Evolutionary conservation across 495 filamentous ascomycete species (phyloP).

Genomic region (Neurospora discreta): DNA sequence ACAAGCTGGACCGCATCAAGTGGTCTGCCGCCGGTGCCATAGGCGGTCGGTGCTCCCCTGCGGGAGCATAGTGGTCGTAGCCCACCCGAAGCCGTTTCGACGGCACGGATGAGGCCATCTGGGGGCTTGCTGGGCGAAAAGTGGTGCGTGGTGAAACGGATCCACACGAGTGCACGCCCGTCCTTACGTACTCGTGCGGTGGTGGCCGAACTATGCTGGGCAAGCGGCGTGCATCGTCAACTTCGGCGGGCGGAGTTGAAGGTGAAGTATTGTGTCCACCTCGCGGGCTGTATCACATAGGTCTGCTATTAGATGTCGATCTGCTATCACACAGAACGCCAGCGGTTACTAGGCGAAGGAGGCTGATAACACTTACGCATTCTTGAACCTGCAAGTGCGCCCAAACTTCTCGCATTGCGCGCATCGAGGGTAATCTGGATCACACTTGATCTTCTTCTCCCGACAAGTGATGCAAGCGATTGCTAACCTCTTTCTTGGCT

Average conservation of each 20-base stretch:
- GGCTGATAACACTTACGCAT: slow-evolving; percentile 53
- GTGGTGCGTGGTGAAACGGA: slow-evolving; percentile 33
- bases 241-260: slow-evolving; percentile 38
- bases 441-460: slow-evolving; percentile 96
- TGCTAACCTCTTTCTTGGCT: slow-evolving; percentile 77
- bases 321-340: not conserved
- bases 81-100: slow-evolving; percentile 29
- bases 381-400: slow-evolving; percentile 73
- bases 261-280: slow-evolving; percentile 44
- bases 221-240: slow-evolving; percentile 31
- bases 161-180: slow-evolving; percentile 30
- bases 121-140: slow-evolving; percentile 20
- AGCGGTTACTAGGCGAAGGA: not conserved
- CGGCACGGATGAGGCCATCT: slow-evolving; percentile 16
- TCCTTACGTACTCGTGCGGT: slow-evolving; percentile 20
- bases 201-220: slow-evolving; percentile 14
- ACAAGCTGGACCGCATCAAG: slow-evolving; percentile 15
- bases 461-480: slow-evolving; percentile 85
- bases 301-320: slow-evolving; percentile 7
- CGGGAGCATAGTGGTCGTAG: slow-evolving; percentile 31
- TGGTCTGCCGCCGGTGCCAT: slow-evolving; percentile 24
- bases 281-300: slow-evolving; percentile 29
- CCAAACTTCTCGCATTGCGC: slow-evolving; percentile 86
- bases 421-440: slow-evolving; percentile 75
- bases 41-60: slow-evolving; percentile 16